A percentile compares a stretch with the other conserved stretches of the same genome.
Conservation (phyloP, 106 monocot genomes). For the Phalaenopsis aphrodite region DNA sequence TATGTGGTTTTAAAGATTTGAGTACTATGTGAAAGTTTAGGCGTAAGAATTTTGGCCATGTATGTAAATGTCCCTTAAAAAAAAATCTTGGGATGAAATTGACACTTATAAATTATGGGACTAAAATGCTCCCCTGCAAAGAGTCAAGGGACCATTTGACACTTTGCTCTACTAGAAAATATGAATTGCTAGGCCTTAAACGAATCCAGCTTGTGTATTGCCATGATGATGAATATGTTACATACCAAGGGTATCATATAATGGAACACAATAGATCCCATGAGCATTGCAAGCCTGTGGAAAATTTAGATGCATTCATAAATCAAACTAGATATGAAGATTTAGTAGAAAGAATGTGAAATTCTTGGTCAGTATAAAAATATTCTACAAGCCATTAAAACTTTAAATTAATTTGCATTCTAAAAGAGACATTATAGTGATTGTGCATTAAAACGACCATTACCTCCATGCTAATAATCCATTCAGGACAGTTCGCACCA, state of each 20-base stretch:
- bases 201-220: not conserved
- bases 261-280: constrained; percentile 88
- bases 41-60: too few species aligned
- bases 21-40: too few species aligned
- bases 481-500: constrained; percentile 73
- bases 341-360: not conserved
- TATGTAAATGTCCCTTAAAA: too few species aligned
- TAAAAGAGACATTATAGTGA: not conserved
- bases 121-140: too few species aligned
- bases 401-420: not conserved
- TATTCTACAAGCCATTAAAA: not conserved
- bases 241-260: constrained; percentile 91
- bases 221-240: not conserved
- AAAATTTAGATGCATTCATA: not conserved
- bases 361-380: not conserved
- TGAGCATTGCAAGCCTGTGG: constrained; percentile 83
- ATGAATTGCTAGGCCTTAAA: not conserved
- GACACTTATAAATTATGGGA: too few species aligned
- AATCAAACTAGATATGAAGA: not conserved
- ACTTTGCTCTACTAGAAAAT: not conserved
- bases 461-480: constrained; percentile 96
- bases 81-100: too few species aligned
- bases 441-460: not conserved
- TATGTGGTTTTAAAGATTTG: too few species aligned
- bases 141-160: too few species aligned